These are phyloP conservation scores for Telfairia occidentalis DNA, from an alignment of 331 rosid species.

Conservation along the genomic window DNA sequence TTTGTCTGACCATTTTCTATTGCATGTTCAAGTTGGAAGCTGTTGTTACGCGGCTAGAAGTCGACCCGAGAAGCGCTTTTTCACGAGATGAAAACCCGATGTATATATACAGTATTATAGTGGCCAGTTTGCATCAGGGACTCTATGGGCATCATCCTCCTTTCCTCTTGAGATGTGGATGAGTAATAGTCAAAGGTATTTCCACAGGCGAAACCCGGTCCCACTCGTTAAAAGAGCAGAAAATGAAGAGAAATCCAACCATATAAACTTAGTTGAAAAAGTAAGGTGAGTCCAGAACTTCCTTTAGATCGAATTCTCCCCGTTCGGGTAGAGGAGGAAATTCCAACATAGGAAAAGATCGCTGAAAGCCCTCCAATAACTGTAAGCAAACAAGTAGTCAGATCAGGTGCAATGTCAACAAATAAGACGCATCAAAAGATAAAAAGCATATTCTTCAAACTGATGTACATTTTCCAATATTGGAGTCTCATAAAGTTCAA, in stretches of 20 bases:
- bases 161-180: not conserved
- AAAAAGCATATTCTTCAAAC: not conserved
- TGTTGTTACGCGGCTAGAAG: no score
- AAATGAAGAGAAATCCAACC: slow-evolving; percentile 15
- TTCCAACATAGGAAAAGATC: slow-evolving; percentile 47
- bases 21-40: not conserved
- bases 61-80: not conserved
- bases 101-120: not conserved
- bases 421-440: not conserved
- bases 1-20: not conserved
- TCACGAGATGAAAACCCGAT: not conserved
- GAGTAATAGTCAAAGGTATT: not conserved
- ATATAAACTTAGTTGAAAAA: slow-evolving; percentile 58
- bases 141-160: not conserved
- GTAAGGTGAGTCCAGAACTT: slow-evolving; percentile 74
- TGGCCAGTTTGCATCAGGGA: not conserved
- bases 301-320: slow-evolving; percentile 58
- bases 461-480: slow-evolving; percentile 61
- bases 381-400: slow-evolving; percentile 23
- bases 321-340: slow-evolving; percentile 87
- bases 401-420: not conserved
- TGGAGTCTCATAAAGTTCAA: slow-evolving; percentile 74
- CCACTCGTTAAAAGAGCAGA: not conserved
- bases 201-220: not conserved
- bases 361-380: slow-evolving; percentile 63